Base-by-base conservation (phyloP, 2,329 filamentous ascomycete genomes). In the Phialophora verrucosa region DNA sequence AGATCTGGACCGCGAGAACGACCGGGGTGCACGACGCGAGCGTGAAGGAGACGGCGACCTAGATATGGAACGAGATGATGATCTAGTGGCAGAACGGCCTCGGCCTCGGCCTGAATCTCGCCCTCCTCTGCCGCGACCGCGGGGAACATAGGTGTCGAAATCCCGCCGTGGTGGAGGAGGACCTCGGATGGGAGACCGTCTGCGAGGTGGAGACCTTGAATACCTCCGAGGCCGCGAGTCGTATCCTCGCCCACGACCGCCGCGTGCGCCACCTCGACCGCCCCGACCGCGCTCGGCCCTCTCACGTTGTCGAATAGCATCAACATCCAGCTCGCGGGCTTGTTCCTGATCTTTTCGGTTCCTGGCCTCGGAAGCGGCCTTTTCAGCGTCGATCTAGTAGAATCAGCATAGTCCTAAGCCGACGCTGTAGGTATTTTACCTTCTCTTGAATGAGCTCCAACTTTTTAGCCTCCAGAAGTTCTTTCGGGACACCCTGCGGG, bases 391-490 rank as follows among this genome's bases (percentile, higher is more conserved):
- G 81, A 79, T 68, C 71, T 73, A 53, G 49, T 50, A 49, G 23
- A 17, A 44, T 60, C 53, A 69, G 64, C 51, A 20, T 17, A 23
- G 32, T 51, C 29, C n/a, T 29, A 38, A 14, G 23, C 25, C 17
- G 3, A 11, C 12, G 12, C 17, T n/a, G 20, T n/a, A 32, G 42
- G 31, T 32, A 38, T 62, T n/a, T 25, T 63, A 96, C 94, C 89
- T 96, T 96, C 79, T 97, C 93, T 79, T 97, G 92, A 69, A 95
- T 92, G 56, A 99, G 83, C 79, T 99, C 95, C 53, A 91, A 82
- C 80, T 98, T 99, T 83, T 99, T 99, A 0, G 94, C 93, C 77
- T 99, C 95, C 2, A 99, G 82, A 50, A 99, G 84, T 78, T 97
- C 93, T 78, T 96, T 94, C 0, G 95, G 94, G 12, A 99, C 93